Conservation (phyloP, 805 yeast genomes). For the Suhomyces canberraensis region DNA sequence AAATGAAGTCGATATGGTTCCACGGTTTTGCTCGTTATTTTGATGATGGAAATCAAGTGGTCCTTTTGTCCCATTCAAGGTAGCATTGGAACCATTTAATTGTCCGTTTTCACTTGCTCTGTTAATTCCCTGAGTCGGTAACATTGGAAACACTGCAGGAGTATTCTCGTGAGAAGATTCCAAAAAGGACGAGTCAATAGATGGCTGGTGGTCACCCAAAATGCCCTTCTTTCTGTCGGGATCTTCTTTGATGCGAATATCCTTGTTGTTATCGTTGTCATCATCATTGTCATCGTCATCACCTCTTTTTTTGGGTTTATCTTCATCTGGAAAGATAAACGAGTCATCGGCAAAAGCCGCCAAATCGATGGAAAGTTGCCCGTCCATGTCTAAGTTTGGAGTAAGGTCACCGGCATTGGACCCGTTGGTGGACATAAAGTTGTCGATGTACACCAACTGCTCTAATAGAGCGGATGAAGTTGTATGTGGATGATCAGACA, state of each 20-base stretch:
- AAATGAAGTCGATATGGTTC: slow-evolving; percentile 1
- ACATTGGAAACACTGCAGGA: not conserved
- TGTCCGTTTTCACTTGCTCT: not conserved
- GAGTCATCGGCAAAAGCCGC: slow-evolving; percentile 83
- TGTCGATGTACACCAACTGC: slow-evolving; percentile 77
- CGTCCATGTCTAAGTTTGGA: slow-evolving; percentile 39
- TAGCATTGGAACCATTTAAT: no score
- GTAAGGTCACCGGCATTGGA: slow-evolving; percentile 27
- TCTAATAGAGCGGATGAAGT: slow-evolving; percentile 54
- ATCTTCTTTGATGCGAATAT: slow-evolving; percentile 2
- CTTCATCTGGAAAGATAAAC: slow-evolving; percentile 79
- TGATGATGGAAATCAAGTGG: not conserved
- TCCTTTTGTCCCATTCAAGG: not conserved
- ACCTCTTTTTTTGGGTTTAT: slow-evolving; percentile 47
- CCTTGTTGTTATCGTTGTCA: not conserved
- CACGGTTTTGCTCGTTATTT: not conserved
- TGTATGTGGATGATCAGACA: slow-evolving; percentile 3
- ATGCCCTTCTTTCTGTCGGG: not conserved
- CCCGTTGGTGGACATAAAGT: slow-evolving; percentile 53
- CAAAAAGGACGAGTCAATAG: slow-evolving; percentile 2
- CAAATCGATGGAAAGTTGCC: slow-evolving; percentile 50
- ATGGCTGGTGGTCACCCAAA: not conserved
- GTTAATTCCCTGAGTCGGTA: not conserved
- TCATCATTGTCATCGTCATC: slow-evolving; percentile 14
- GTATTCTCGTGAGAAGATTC: not conserved